Conservation (phyloP, 345 rosid species). For the Syzygium jambos region DNA sequence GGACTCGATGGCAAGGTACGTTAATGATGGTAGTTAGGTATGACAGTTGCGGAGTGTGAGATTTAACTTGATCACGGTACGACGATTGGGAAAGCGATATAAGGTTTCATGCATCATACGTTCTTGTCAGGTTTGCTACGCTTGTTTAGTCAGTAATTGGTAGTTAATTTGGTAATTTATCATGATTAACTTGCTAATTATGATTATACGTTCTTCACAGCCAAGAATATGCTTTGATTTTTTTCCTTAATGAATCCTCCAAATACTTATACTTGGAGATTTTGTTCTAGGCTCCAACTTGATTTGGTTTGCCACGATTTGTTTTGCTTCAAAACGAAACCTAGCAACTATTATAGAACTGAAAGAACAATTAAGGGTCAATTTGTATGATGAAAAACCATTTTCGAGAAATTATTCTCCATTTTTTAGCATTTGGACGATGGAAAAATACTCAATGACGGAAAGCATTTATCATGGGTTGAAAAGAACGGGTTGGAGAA, state of each 20-base stretch:
- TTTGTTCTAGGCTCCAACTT: too few species aligned
- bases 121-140: background rate
- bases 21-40: background rate
- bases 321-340: background rate
- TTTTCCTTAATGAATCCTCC: too few species aligned
- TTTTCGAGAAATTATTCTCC: background rate
- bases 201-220: background rate
- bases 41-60: background rate
- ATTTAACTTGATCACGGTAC: too few species aligned
- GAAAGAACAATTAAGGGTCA: background rate
- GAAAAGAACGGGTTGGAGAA: background rate
- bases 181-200: background rate
- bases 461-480: background rate
- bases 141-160: background rate
- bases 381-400: background rate
- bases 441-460: background rate
- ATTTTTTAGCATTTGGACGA: background rate
- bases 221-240: too few species aligned
- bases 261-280: too few species aligned
- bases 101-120: too few species aligned
- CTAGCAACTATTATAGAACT: background rate
- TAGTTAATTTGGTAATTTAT: background rate
- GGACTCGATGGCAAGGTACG: conserved; percentile 16
- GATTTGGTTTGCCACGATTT: too few species aligned
- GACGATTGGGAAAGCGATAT: too few species aligned